phyloP scores from a whole-genome alignment of 176 grass and related monocot genomes.

The Rhynchospora breviuscula region DNA sequence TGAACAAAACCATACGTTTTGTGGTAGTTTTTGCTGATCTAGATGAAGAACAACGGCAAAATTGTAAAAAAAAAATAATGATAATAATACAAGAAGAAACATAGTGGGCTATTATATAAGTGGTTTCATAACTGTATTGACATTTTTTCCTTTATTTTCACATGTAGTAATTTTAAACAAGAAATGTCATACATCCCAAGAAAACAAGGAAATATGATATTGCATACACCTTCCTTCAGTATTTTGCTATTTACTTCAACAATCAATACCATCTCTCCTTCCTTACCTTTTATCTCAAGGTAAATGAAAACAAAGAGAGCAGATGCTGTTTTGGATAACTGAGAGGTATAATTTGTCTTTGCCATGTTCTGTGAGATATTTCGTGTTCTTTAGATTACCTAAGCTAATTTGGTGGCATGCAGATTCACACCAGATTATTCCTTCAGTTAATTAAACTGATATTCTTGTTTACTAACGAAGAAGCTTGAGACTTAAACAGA shows the following conservation, averaged over 20 bases:
- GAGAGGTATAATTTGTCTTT: not conserved
- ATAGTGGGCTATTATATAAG: not conserved
- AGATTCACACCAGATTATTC: not conserved
- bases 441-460: not conserved
- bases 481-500: not conserved
- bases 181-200: not conserved
- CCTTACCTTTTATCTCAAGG: not conserved
- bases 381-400: not conserved
- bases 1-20: constrained; percentile 87
- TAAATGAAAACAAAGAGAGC: not conserved
- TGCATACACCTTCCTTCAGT: not conserved
- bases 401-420: not conserved
- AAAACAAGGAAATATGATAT: not conserved
- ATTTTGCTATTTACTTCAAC: not conserved
- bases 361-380: not conserved
- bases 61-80: not conserved
- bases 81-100: not conserved
- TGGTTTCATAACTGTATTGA: not conserved
- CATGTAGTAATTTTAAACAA: not conserved
- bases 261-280: not conserved
- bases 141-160: not conserved
- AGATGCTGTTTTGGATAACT: not conserved
- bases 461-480: not conserved
- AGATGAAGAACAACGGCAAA: constrained; percentile 8
- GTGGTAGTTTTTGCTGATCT: constrained; percentile 69